Evolutionary conservation across 2,329 filamentous ascomycete species (phyloP), one percentile per base, ranked within the genome.

Genomic region (Hypoxylon sp.): DNA sequence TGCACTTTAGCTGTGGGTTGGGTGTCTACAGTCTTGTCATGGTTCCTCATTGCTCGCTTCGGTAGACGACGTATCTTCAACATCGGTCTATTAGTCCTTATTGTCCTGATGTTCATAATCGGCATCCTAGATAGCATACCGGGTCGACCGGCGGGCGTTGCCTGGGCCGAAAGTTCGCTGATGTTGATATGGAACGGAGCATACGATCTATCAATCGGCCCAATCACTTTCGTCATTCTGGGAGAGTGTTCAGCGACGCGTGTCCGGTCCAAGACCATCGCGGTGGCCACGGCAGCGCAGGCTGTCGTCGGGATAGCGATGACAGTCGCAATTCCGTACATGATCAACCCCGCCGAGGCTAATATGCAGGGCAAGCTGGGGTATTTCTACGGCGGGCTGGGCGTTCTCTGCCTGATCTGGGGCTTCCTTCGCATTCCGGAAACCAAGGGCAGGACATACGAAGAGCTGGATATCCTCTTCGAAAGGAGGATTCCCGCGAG

Each of bases 11-110:
- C 77, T 5, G 80, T 87, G 44, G 85, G 83, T 28, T 84, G 85
- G 73, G 75, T 82, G 1, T 82, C 82, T 17, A 86, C 84, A 1
- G 76, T 87, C 3, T 68, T 80, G n/a, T 84, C 84, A 1, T 87
- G 85, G 85, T 79, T 78, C 50, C 70, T 84, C 4, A 80, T 85
- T 65, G 70, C 75, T 13, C 74, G 78, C 1, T 80, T 84, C 65
- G 85, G 85, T n/a, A 81, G 85, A 5, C 77, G 84, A 2, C 77
- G 80, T 0, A 80, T 87, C 47, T 84, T 84, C 67, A 78, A 85
- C 28, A 64, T 72, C 4, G 84, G 84, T 2, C 78, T 84, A 2
- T 70, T 77, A 1, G 74, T 75, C 26, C 78, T 85, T 68, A 69
- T 78, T 32, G 69, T 81, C 0, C 74, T 81, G 26, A 80, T 80